phyloP scores from a whole-genome alignment of 805 yeast species.

The Spathaspora girioi region DNA sequence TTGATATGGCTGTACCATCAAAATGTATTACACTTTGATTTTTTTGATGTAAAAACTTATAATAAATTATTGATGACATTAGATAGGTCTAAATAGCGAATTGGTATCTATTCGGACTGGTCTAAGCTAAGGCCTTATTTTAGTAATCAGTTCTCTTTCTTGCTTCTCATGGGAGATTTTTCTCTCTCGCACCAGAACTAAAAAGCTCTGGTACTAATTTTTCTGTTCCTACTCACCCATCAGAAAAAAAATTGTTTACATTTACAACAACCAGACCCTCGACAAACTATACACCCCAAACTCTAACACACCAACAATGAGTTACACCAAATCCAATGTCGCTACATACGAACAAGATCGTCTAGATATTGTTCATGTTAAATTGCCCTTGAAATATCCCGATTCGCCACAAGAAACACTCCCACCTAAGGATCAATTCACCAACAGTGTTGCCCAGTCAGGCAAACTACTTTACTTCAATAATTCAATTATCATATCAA shows the following conservation, averaged over 20 bases:
- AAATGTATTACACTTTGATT: conserved; percentile 75
- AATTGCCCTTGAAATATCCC: conserved; percentile 23
- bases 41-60: conserved; percentile 80
- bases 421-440: conserved; percentile 22
- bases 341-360: conserved; percentile 13
- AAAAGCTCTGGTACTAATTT: no score
- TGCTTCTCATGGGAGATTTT: no score
- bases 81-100: background rate
- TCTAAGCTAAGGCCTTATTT: no score
- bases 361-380: conserved; percentile 9
- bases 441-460: conserved; percentile 11
- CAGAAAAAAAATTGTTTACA: background rate
- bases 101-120: no score
- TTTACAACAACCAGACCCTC: background rate
- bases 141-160: no score
- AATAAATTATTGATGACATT: conserved; percentile 88
- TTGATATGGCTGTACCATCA: conserved; percentile 96
- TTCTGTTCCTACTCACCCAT: background rate
- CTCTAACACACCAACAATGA: background rate
- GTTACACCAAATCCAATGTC: conserved; percentile 16
- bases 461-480: conserved; percentile 20
- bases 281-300: background rate
- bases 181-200: no score
- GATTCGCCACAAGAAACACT: background rate
- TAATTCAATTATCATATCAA: conserved; percentile 20